Percentiles rank a stretch among this genome's conserved stretches.
Conservation (phyloP, 2,329 filamentous ascomycete species). For the Cladophialophora bantiana region DNA sequence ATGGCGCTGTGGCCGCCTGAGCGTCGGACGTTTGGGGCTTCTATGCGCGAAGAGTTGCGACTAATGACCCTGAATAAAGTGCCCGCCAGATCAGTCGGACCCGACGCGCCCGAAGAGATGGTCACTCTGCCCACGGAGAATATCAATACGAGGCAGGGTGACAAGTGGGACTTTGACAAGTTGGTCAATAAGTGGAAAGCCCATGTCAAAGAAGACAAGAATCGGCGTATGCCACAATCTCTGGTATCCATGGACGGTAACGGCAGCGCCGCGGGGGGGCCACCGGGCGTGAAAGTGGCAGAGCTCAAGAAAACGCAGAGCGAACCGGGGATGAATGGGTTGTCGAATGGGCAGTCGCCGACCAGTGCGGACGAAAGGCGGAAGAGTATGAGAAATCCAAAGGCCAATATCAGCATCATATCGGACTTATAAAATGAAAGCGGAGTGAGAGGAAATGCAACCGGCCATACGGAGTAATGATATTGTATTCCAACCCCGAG, state of each 20-base stretch:
- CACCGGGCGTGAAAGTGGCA: conserved; percentile 12
- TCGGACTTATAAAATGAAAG: conserved; percentile 30
- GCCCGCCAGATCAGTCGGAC: conserved; percentile 11
- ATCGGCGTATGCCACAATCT: conserved; percentile 28
- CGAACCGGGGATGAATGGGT: conserved; percentile 27
- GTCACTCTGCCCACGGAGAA: conserved; percentile 20
- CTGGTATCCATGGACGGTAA: conserved; percentile 9
- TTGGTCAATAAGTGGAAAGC: conserved; percentile 58
- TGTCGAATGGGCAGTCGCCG: conserved; percentile 28
- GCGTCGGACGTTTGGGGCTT: conserved; percentile 47
- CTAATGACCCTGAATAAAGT: conserved; percentile 35
- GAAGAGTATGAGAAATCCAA: conserved; percentile 29
- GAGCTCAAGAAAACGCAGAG: conserved; percentile 31
- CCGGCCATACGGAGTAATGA: not conserved
- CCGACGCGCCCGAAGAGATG: conserved; percentile 20
- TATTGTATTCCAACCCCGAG: not conserved
- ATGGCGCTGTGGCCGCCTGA: conserved; percentile 58
- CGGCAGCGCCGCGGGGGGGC: not conserved
- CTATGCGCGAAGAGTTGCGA: conserved; percentile 33
- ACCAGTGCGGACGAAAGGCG: conserved; percentile 26
- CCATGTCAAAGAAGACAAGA: conserved; percentile 47
- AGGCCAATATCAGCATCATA: conserved; percentile 34
- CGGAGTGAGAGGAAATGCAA: conserved; percentile 7
- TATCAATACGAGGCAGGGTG: conserved; percentile 27
- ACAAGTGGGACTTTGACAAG: conserved; percentile 57